Evolutionary conservation across 495 filamentous ascomycete species (phyloP), one percentile per base, ranked within the genome.

Genomic region (Cercophora scortea): DNA sequence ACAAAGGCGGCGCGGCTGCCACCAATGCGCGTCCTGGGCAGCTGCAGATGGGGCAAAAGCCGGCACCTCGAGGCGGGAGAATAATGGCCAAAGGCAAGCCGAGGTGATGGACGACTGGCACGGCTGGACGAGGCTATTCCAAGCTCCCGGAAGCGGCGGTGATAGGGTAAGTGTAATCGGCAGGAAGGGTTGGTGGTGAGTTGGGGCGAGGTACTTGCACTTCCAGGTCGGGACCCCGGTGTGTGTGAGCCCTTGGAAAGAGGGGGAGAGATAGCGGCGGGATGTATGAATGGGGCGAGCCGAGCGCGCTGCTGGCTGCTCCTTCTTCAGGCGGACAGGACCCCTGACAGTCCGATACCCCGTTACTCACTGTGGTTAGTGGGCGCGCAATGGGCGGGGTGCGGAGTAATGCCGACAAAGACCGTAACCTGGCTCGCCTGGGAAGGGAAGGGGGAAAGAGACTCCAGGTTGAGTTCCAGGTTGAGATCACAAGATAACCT

Each of bases 251-350:
- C 25, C 25, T 25, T 11, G 39, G n/a, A 47, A 38, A 43, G 39
- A 45, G 45, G 42, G 47, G 51, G 53, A 54, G 53, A 54, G 45
- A 51, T 57, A 39, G 53, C 58, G 57, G 52, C 49, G 25, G 25
- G 25, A 60, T 60, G 58, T 56, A 55, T 60, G 48, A 54, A 60
- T 56, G 51, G 39, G 54, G 58, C 58, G 50, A 57, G 54, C 58
- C 58, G 53, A 57, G 51, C 32, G 32, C 18, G 25, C 25, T 25
- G 25, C 25, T 25, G 25, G 25, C 25, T 25, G 25, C 25, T 25
- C 25, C 25, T 25, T 25, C 25, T 25, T 25, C 25, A 25, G 25
- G 25, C 2, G 25, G 25, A 25, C 25, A 25, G 25, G 25, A 25
- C 25, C 25, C 25, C 25, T 25, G 25, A 25, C 25, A 25, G 25